Evolutionary conservation across 768 basidiomycete genomes (phyloP).

Genomic region (Paxillus involutus): DNA sequence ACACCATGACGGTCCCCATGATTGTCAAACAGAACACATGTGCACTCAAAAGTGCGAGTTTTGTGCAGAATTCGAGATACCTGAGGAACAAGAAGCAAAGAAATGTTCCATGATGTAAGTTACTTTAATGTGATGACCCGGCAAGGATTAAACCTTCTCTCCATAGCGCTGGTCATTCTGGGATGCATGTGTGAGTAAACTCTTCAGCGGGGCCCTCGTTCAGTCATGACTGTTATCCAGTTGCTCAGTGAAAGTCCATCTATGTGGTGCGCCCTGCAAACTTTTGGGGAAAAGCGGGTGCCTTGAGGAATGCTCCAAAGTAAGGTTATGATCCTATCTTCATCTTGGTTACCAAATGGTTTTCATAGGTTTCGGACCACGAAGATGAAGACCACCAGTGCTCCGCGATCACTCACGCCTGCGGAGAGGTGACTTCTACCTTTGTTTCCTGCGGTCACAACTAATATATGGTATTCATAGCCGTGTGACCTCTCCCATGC

Average conservation of each 20-base stretch:
- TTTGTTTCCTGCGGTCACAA: not conserved
- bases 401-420: conserved; percentile 50
- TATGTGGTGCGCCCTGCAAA: conserved; percentile 54
- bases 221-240: conserved; percentile 27
- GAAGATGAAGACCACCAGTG: conserved; percentile 51
- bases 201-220: not conserved
- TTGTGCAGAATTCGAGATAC: conserved; percentile 30
- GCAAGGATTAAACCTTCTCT: not conserved
- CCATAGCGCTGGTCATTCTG: conserved; percentile 54
- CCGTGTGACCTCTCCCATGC: conserved; percentile 41
- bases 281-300: conserved; percentile 50
- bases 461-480: conserved; percentile 24
- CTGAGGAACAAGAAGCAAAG: conserved; percentile 27
- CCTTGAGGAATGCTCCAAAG: conserved; percentile 52
- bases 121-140: not conserved
- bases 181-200: conserved; percentile 50
- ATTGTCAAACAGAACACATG: conserved; percentile 49
- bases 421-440: conserved; percentile 45
- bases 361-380: conserved; percentile 44
- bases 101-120: conserved; percentile 49
- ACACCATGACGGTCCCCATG: conserved; percentile 46
- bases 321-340: conserved; percentile 13
- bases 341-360: not conserved
- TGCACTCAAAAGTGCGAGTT: conserved; percentile 48
- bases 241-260: conserved; percentile 50